Evolutionary conservation across 2,329 filamentous ascomycete species (phyloP).

Genomic region (Karstenula rhodostoma): DNA sequence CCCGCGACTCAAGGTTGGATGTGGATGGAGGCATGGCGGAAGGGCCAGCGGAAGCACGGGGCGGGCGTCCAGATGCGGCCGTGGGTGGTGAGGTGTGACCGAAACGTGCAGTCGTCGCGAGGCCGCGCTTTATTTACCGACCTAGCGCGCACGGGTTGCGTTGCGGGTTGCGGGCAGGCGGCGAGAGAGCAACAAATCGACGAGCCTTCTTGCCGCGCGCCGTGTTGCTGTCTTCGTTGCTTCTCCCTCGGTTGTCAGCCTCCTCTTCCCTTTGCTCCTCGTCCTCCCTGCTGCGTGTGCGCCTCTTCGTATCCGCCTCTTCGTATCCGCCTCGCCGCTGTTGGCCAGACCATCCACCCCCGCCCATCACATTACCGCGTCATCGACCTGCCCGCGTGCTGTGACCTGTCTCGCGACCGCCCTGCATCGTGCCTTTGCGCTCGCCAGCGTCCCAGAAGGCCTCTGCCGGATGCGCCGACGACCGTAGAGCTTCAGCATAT

Average conservation of each 20-base stretch:
- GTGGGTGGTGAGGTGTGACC: neutral
- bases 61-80: neutral
- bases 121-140: neutral
- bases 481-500: conserved; percentile 31
- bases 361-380: conserved; percentile 28
- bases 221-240: neutral
- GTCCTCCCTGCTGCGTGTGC: neutral
- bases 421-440: conserved; percentile 9
- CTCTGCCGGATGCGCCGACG: conserved; percentile 33
- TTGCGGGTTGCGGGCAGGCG: conserved; percentile 1
- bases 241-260: neutral
- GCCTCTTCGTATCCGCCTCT: neutral
- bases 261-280: neutral
- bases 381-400: conserved; percentile 24
- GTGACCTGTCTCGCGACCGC: conserved; percentile 18
- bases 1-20: neutral
- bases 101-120: conserved; percentile 2
- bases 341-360: conserved; percentile 15
- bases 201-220: conserved; percentile 1
- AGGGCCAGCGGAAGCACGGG: neutral
- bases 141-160: conserved; percentile 1
- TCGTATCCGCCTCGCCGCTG: neutral
- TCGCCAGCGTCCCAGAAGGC: conserved; percentile 13
- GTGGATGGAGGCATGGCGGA: neutral
- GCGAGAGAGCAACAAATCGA: neutral